phyloP scores from a whole-genome alignment of 331 rosid genomes.

The Acacia pycnantha region DNA sequence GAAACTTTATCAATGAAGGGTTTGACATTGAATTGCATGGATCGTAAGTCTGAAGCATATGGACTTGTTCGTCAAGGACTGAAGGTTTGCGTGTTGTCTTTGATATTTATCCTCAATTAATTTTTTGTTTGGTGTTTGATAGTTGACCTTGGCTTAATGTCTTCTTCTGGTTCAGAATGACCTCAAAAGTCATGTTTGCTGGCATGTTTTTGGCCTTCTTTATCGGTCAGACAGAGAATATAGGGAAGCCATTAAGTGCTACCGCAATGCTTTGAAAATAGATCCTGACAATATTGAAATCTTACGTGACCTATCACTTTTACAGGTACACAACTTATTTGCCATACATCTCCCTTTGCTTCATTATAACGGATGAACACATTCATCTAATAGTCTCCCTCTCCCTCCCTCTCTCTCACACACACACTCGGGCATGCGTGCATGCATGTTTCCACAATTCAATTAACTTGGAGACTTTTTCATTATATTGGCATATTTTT shows the following conservation, averaged over 20 bases:
- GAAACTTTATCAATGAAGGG: constrained; percentile 99
- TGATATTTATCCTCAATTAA: not conserved
- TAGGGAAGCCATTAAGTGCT: constrained; percentile 94
- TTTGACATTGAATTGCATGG: constrained; percentile 94
- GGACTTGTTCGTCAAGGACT: constrained; percentile 93
- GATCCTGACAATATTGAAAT: constrained; percentile 98
- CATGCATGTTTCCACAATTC: not conserved
- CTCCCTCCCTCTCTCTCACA: not conserved
- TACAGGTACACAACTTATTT: constrained; percentile 56
- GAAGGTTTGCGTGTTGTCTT: constrained; percentile 54
- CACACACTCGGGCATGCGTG: not conserved
- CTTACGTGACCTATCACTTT: constrained; percentile 83
- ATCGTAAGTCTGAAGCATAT: constrained; percentile 92
- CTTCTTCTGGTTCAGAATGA: constrained; percentile 71
- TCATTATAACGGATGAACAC: not conserved
- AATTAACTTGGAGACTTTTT: not conserved
- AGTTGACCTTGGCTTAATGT: constrained; percentile 14
- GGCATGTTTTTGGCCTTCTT: constrained; percentile 99
- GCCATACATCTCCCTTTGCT: constrained; percentile 5
- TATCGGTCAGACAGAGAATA: constrained; percentile 97
- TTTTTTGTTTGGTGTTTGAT: not conserved
- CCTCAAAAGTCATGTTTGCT: constrained; percentile 98
- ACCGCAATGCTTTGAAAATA: constrained; percentile 85
- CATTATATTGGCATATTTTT: not conserved
- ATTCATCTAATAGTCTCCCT: not conserved